Evolutionary conservation across 179 eudicot species (phyloP).

Genomic region (Pouteria campechiana): DNA sequence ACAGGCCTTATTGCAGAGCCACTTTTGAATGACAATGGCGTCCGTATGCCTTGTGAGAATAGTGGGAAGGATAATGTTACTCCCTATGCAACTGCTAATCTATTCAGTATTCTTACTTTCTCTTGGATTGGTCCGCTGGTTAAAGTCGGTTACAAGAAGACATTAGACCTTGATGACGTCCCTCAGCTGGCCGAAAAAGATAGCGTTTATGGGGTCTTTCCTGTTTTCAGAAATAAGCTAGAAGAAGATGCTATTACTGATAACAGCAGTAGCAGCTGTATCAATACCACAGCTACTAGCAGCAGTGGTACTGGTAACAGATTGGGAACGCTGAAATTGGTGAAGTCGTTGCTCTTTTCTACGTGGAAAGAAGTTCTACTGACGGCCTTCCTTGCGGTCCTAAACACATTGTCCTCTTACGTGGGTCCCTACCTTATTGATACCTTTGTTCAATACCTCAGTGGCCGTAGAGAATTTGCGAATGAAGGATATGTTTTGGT

Average conservation of each 20-base stretch:
- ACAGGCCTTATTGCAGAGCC: constrained; percentile 38
- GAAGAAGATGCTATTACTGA: constrained; percentile 17
- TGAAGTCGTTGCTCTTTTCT: constrained; percentile 38
- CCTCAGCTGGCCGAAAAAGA: constrained; percentile 48
- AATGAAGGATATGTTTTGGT: constrained; percentile 49
- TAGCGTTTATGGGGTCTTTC: constrained; percentile 43
- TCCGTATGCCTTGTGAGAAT: background rate
- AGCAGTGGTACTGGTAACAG: constrained; percentile 15
- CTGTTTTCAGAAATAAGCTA: constrained; percentile 20
- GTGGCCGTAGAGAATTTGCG: constrained; percentile 24
- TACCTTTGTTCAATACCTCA: constrained; percentile 60
- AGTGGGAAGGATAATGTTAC: constrained; percentile 23
- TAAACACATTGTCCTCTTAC: constrained; percentile 46
- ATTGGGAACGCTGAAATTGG: constrained; percentile 46
- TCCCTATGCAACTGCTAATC: constrained; percentile 40
- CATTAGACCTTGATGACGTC: constrained; percentile 67
- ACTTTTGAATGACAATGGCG: constrained; percentile 35
- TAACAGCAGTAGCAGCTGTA: too few species aligned
- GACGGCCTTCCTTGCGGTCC: constrained; percentile 33
- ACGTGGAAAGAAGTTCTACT: constrained; percentile 40
- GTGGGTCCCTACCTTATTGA: constrained; percentile 87
- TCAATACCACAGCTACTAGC: too few species aligned
- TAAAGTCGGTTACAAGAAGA: constrained; percentile 42
- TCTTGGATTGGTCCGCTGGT: constrained; percentile 62
- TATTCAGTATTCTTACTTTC: constrained; percentile 54